Evolutionary conservation across 2,329 filamentous ascomycete genomes (phyloP), one percentile per base, ranked within the genome.

Genomic region (Cercospora sojina): DNA sequence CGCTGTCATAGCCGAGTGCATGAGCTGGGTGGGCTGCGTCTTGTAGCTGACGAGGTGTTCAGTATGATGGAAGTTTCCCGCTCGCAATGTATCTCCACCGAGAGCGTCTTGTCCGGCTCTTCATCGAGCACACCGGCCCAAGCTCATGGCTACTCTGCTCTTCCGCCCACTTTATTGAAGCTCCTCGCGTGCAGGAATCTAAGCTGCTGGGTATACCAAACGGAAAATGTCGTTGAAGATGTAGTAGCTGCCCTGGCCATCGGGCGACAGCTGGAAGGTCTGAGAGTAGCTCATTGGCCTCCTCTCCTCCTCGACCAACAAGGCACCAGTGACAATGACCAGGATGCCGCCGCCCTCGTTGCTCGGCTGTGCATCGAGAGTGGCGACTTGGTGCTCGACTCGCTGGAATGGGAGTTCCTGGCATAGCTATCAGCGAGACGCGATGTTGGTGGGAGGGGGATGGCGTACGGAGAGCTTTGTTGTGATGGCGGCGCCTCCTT

Each of bases 211-310:
- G 81, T 91, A 94, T 73, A 97, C 87, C 69, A 98, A 87, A 82
- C 91, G 91, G 88, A 98, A 98, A 79, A 98, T 83, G 80, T 98
- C 94, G 85, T 98, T 97, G 83, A 89, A 90, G 78, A 98, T 91
- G 79, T 87, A 97, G 84, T 90, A 97, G 81, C 85, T 88, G 74
- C 88, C 90, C 59, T 75, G 72, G 29, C 80, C 80, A 64, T 92
- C 90, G 68, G 88, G 89, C 71, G 88, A 80, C 69, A 98, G 89
- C 80, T 96, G 91, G 87, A 98, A 98, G 64, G 87, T 83, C 83
- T 98, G 93, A 64, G 89, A 89, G 83, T 93, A 99, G 86, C 87
- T 93, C 90, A 97, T 95, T 53, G 92, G 91, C 76, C 88, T 88
- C 79, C 91, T 85, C 81, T 93, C 88, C 73, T 93, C 93, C 71